These are phyloP conservation scores for Bryum argenteum DNA, from an alignment of 225 moss, liverwort and hornwort genomes.

Conservation along the genomic window DNA sequence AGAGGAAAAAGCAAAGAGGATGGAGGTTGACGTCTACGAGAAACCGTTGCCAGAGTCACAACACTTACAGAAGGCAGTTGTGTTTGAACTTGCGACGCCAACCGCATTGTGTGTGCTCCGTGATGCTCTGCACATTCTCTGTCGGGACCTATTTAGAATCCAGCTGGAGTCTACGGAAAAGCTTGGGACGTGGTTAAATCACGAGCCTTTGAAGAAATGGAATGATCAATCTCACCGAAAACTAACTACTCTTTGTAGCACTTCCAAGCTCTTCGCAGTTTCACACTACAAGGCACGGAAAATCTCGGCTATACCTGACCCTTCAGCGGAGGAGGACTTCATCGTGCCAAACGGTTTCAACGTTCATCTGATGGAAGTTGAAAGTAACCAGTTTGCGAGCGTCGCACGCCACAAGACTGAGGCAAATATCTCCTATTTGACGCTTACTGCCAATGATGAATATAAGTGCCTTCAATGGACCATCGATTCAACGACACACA, in stretches of 20 bases:
- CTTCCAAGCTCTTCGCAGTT: neutral
- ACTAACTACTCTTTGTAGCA: slow-evolving; percentile 14
- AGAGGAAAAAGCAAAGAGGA: too few relatives aligned
- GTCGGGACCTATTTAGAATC: slow-evolving; percentile 3
- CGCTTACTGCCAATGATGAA: slow-evolving; percentile 16
- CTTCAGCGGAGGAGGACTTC: accelerated
- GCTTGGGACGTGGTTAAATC: slow-evolving; percentile 7
- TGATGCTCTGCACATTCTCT: slow-evolving; percentile 26
- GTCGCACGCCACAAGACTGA: too few relatives aligned
- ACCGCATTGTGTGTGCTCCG: slow-evolving; percentile 3
- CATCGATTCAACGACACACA: slow-evolving; percentile 17
- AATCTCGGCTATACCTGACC: accelerated
- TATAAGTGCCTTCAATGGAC: slow-evolving; percentile 44
- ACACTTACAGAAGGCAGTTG: too few relatives aligned
- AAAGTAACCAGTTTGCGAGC: too few relatives aligned
- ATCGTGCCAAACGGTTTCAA: slow-evolving; percentile 37
- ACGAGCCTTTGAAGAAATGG: slow-evolving; percentile 23
- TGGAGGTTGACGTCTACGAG: too few relatives aligned
- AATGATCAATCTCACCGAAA: neutral
- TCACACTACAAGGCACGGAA: neutral
- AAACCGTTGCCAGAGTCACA: too few relatives aligned
- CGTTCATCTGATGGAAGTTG: slow-evolving; percentile 16
- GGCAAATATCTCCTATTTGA: neutral
- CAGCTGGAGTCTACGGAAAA: neutral
- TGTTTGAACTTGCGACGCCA: too few relatives aligned